Evolutionary conservation across 2,329 filamentous ascomycete species (phyloP), one percentile per base, ranked within the genome.

Genomic region (Neurospora sp.): DNA sequence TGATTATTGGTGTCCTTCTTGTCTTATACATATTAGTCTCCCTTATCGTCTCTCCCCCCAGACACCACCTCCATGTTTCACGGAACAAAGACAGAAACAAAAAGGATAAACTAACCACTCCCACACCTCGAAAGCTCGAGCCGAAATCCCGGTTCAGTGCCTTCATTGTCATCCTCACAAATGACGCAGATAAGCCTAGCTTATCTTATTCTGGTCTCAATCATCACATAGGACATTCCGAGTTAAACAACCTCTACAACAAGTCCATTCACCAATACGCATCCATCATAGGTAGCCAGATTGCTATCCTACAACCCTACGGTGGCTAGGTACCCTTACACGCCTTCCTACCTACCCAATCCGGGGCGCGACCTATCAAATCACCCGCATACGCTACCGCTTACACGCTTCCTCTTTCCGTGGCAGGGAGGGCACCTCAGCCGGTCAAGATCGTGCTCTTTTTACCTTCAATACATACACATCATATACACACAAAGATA

Each of bases 131-230:
- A 69, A 66, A 41, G 68, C 67, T 70, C 69, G 46, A 68, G 43
- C 39, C 69, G 36, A 46, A 57, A 66, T 15, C 68, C 52, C 46
- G 70, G 67, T 70, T 69, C 68, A 23, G 69, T 67, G 68, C 68
- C 68, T 33, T 69, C 71, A 69, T 28, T 69, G 46, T 17, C 39
- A 39, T 70, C 70, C 72, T 73, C 70, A 70, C 81, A 81, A 83
- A 87, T 87, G 85, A 86, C 84, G 81, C 81, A 80, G 82, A 86
- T 85, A 85, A 85, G 82, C 80, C 80, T 82, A 79, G 81, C 84
- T 85, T 86, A 86, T 86, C 84, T 87, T 76, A 81, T 85, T 78
- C 81, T 85, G 74, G 81, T 79, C 78, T 83, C 84, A 73, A 82
- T 86, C 78, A 79, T 85, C 79, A 85, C 84, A 78, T 85, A 85